Conservation (phyloP, 1,284 basidiomycete genomes). For the Cryptococcus amylolentus region DNA sequence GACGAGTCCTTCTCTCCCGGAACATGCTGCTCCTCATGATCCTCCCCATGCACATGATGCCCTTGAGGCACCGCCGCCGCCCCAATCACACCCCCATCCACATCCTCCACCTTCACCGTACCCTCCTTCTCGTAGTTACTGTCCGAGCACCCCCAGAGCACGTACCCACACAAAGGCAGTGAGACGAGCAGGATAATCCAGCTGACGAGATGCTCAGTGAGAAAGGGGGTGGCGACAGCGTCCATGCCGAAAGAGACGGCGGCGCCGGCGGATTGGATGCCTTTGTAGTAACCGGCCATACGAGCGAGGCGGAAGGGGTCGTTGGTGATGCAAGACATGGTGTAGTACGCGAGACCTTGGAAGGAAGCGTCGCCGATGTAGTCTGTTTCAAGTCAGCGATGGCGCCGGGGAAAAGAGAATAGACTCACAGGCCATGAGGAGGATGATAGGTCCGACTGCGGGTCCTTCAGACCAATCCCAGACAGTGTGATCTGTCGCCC, state of each 20-base stretch:
- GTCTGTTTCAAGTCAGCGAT: constrained; percentile 12
- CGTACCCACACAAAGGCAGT: constrained; percentile 30
- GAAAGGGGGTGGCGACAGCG: constrained; percentile 46
- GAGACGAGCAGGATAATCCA: constrained; percentile 36
- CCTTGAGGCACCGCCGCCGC: constrained; percentile 31
- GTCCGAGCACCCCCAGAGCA: constrained; percentile 29
- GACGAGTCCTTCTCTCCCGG: too few relatives aligned
- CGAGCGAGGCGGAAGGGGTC: constrained; percentile 44
- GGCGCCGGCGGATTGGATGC: constrained; percentile 46
- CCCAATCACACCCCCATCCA: constrained; percentile 18
- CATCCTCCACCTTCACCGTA: constrained; percentile 32
- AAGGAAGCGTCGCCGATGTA: constrained; percentile 46
- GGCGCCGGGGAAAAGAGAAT: not conserved
- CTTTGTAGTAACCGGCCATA: constrained; percentile 49
- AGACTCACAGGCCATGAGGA: constrained; percentile 29
- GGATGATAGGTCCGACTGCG: constrained; percentile 30
- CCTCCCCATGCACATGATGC: not conserved
- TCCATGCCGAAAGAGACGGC: constrained; percentile 56
- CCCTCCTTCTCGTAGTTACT: constrained; percentile 34
- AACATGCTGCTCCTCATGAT: not conserved
- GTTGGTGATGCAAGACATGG: constrained; percentile 22
- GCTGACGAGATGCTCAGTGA: constrained; percentile 39
- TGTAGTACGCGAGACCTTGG: constrained; percentile 48
- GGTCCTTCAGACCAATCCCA: constrained; percentile 24
- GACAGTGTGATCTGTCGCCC: constrained; percentile 11